A percentile compares a stretch with the other conserved stretches of the same genome.
phyloP scores from a whole-genome alignment of 495 filamentous ascomycete genomes.

The Hypoxylon fuscum region DNA sequence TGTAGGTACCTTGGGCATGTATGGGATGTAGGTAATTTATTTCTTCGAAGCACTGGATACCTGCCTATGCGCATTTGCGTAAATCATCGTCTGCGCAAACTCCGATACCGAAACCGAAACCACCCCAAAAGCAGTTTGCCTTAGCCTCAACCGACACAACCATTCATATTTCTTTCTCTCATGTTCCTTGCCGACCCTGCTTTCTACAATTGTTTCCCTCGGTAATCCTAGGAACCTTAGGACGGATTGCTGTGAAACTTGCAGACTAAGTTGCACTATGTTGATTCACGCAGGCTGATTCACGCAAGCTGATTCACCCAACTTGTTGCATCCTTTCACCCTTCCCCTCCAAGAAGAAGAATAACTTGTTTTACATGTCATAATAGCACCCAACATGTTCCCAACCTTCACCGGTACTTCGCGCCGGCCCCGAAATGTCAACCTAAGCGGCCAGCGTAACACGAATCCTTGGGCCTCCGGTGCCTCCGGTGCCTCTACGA shows the following conservation, averaged over 20 bases:
- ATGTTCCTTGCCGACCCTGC: no score
- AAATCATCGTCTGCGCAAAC: slow-evolving; percentile 32
- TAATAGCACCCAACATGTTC: slow-evolving; percentile 85
- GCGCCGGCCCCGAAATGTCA: slow-evolving; percentile 86
- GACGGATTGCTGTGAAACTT: background rate
- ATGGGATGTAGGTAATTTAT: no score
- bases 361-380: no score
- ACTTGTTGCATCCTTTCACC: background rate
- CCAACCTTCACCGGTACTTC: slow-evolving; percentile 88
- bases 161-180: no score
- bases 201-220: no score
- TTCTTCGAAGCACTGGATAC: no score
- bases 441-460: slow-evolving; percentile 83
- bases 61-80: slow-evolving; percentile 15
- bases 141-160: no score
- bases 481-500: slow-evolving; percentile 70
- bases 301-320: slow-evolving; percentile 9
- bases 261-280: slow-evolving; percentile 15
- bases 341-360: no score
- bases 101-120: slow-evolving; percentile 1
- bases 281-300: slow-evolving; percentile 15
- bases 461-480: slow-evolving; percentile 74
- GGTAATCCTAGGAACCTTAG: no score
- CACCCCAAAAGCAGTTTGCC: background rate
- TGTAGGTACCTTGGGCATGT: no score